Evolutionary conservation across 2,329 filamentous ascomycete genomes (phyloP), one percentile per base, ranked within the genome.

Genomic region (Harringtonia lauricola): DNA sequence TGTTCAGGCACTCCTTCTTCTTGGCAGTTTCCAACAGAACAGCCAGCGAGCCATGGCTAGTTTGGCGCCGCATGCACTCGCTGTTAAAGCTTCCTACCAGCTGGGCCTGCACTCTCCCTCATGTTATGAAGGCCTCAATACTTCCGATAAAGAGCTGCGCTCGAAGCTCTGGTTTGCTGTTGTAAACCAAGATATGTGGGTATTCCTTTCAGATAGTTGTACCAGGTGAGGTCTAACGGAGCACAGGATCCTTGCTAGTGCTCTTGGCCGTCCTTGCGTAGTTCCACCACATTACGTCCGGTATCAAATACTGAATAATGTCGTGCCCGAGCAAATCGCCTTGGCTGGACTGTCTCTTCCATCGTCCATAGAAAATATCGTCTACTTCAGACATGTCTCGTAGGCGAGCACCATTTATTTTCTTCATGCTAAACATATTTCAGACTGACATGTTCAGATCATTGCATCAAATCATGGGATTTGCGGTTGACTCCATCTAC

Each of bases 21-120:
- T 61, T 2, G 50, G 54, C 2, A 58, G 51, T 30, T 62, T 57
- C 31, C 56, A 61, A 28, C 59, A 63, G 38, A 61, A 60, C 30
- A 60, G 50, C n/a, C 57, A 60, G 37, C 51, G 58, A 3, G 56
- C 59, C 8, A 57, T 58, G 43, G 55, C 58, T 22, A 62, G 58
- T 39, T 54, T 56, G 46, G 52, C 57, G 4, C 54, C 54, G 2
- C 58, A 61, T 38, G 54, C 55, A 1, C 48, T 60, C 3, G 52
- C 54, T 1, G 59, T 62, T 33, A 58, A 59, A 26, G 50, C 56
- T 0, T 49, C 57, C 1, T 61, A 59, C 38, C 59, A 61, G 39
- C 52, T 63, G 2, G 60, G 59, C 7, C 49, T 63, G 19, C 59
- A 63, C 43, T 55, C 59, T 4, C 54, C 53, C 2, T 53, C 54